These are phyloP conservation scores for Colletotrichum sp. DNA, from an alignment of 2,329 filamentous ascomycete species.

Conservation along the genomic window DNA sequence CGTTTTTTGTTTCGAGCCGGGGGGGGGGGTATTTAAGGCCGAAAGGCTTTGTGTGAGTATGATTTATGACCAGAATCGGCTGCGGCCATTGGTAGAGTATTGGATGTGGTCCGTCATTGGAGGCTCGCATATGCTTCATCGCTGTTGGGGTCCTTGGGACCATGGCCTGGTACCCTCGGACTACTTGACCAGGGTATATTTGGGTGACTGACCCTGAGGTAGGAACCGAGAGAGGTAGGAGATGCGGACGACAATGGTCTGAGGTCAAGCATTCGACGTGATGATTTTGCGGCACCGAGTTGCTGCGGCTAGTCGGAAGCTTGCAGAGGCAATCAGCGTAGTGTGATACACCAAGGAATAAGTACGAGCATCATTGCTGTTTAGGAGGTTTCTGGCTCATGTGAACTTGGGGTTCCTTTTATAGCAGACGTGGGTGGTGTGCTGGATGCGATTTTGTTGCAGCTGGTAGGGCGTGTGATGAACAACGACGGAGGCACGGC, in stretches of 20 bases:
- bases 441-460: neutral
- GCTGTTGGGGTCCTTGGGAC: neutral
- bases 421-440: neutral
- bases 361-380: too few relatives aligned
- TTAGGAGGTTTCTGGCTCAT: neutral
- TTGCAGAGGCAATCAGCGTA: neutral
- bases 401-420: neutral
- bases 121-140: neutral
- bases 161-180: neutral
- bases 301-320: neutral
- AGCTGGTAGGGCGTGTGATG: too few relatives aligned
- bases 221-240: neutral
- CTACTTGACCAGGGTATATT: neutral
- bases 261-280: neutral
- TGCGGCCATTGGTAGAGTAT: too few relatives aligned
- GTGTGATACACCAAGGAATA: too few relatives aligned
- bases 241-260: neutral
- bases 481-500: too few relatives aligned
- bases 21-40: neutral
- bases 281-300: fast-evolving
- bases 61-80: neutral
- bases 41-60: neutral
- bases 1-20: neutral
- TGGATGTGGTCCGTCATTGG: neutral
- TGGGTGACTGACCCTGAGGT: fast-evolving